Base-by-base conservation (phyloP, 2,329 filamentous ascomycete genomes). In the Westerdykella ornata region DNA sequence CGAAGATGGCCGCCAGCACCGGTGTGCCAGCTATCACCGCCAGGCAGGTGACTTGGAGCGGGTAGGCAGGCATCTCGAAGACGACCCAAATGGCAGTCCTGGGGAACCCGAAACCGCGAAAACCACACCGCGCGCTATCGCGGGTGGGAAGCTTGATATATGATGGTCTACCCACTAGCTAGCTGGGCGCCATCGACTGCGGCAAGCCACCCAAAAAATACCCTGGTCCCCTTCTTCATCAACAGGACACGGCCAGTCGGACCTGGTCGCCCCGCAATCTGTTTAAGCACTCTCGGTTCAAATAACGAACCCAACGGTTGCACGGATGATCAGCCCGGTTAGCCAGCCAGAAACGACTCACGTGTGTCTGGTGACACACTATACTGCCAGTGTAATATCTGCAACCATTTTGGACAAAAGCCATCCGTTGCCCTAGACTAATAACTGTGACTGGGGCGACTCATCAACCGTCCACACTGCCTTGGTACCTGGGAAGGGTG, bases 31-130 rank as follows among this genome's bases (percentile, higher is more conserved):
- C 56, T 39, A 66, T 66, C 45, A 65, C 60, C 37, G 60, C 61
- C 53, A 66, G 47, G 46, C 62, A 66, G 42, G 59, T 62, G 43
- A 55, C 54, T 53, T 66, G 62, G 19, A 65, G 57, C 43, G 62
- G 62, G 56, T 65, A 62, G 48, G 55, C 54, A 54, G 57, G 53
- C 62, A 66, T 66, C 38, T 54, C 48, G 55, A 55, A 53, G 51
- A 53, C 45, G 43, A 48, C 49, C 45, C 45, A 49, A 42, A 48
- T 43, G 45, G 30, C 44, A 46, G 43, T 51, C 49, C 48, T 36
- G 43, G 47, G 47, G 48, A 50, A 53, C 53, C 54, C 54, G 49
- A 56, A 49, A 50, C 53, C 53, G 55, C 54, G 49, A 56, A 59
- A 54, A 44, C 53, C 53, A 57, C 51, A 53, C 45, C 51, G 50